Evolutionary conservation across 257 asterid genomes (phyloP), one percentile per base, ranked within the genome.

Genomic region (Solanum corneliomulleri): DNA sequence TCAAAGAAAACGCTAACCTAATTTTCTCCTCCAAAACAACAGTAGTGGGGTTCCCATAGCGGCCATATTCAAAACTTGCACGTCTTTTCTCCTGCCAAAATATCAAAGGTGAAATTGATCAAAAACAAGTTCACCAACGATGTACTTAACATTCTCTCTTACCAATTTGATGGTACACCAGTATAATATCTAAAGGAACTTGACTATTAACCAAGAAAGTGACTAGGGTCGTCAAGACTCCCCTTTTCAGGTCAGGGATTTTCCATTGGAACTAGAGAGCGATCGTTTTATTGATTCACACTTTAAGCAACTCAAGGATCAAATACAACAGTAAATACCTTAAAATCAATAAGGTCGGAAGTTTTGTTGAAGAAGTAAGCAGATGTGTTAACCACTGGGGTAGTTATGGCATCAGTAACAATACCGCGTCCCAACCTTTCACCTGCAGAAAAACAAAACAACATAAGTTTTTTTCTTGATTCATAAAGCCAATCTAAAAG

Each of bases 321-420:
- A 64, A 41, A 56, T 85, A 42, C 16, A 84, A 64, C 27, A 47
- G 52, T 47, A 58, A 87, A 69, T 93, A 96, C 99, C 99, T 96
- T 96, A 87, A 96, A 96, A 91, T 96, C 99, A 89, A 96, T 89
- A 66, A 96, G 97, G 86, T 96, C 97, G 11, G 95, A 90, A 89
- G 99, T 96, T 84, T 92, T 96, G 90, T 96, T 93, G 92, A 96
- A 96, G 96, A 90, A 94, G 89, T 96, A 96, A 45, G 99, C 99
- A 86, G 99, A 95, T 41, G 99, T 96, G 90, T 96, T 96, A 83
- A 96, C 94, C 87, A 95, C 96, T 23, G 99, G 99, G 83, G 99
- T 96, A 83, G 98, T 95, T 69, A 96, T 93, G 75, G 99, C 96
- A 93, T 96, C 99, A 81, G 95, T 93, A 85, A 88, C 97, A 85